Evolutionary conservation across 129 eudicot genomes (phyloP), one percentile per base, ranked within the genome.

Genomic region (Chrysanthemum lavandulifolium): DNA sequence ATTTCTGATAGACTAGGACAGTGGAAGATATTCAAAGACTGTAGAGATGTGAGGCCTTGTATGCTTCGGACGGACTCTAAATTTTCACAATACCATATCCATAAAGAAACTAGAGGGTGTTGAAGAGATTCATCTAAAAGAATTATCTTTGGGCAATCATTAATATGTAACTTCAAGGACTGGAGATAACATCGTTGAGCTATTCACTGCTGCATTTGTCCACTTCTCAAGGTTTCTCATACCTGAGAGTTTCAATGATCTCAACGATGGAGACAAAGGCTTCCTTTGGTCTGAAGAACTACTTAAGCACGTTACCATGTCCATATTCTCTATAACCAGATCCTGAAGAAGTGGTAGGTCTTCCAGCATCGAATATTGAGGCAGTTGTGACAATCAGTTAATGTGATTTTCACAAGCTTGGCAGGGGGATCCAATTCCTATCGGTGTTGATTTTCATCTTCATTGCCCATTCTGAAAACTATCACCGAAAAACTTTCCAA

Each of bases 171-270:
- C 59, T 13, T 54, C 18, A 4, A 54, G 59, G 59, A 11, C 18
- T 2, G 21, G 59, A 13, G 59, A 54, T 54, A 54, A 54, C 59
- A 54, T 54, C 59, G 59, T 54, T 54, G 59, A 54, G 18, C 59
- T 54, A 54, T 54, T 54, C 5, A 54, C 15, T 12, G 59, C 5
- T 13, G 59, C 59, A 54, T 54, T 13, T 13, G 59, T 54, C 59
- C 59, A 54, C 59, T 6, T 54, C 13, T 54, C 59, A 5, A 54
- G 59, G 59, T 16, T 54, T 54, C 1, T 54, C 59, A 54, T 54
- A 10, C 59, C 18, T 2, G 0, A 2, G 3, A 54, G 15, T 54
- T 10, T 10, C 16, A 54, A 4, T 13, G 18, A 13, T 54, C 18
- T 14, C 59, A 54, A 14, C 15, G 59, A 54, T 14, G 18, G 59